phyloP scores from a whole-genome alignment of 139 green algal species.

The Pleodorina starrii region DNA sequence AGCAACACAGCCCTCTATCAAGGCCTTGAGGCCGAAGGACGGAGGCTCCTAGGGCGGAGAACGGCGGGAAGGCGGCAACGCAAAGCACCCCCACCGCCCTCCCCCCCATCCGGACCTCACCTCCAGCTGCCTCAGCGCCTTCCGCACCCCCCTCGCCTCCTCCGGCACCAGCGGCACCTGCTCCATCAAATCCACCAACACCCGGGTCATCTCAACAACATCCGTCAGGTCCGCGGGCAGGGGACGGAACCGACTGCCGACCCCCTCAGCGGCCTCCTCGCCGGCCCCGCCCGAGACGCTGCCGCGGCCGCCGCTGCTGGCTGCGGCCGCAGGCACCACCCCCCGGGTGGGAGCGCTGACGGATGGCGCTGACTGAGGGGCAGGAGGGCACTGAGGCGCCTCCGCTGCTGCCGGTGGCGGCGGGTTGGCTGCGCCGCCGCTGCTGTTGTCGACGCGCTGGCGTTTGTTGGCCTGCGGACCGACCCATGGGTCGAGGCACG shows the following conservation, averaged over 20 bases:
- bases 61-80: neutral
- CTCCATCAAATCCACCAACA: neutral
- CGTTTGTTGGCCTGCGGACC: neutral
- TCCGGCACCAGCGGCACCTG: constrained; percentile 2
- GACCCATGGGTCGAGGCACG: too few relatives aligned
- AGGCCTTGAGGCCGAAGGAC: too few relatives aligned
- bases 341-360: too few relatives aligned
- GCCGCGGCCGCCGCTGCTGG: constrained; percentile 21
- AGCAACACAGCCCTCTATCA: too few relatives aligned
- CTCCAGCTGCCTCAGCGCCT: constrained; percentile 42
- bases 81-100: neutral
- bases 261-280: neutral
- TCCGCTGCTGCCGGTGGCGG: neutral
- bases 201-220: neutral
- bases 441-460: constrained; percentile 10
- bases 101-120: neutral
- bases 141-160: neutral
- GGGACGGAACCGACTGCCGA: constrained; percentile 20
- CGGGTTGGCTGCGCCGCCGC: neutral
- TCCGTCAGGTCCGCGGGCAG: neutral
- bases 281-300: neutral
- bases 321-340: neutral
- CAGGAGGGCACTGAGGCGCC: neutral
- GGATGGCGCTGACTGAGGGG: too few relatives aligned
- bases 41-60: too few relatives aligned